Evolutionary conservation across 306 rosid genomes (phyloP).

Genomic region (Myrica gale): DNA sequence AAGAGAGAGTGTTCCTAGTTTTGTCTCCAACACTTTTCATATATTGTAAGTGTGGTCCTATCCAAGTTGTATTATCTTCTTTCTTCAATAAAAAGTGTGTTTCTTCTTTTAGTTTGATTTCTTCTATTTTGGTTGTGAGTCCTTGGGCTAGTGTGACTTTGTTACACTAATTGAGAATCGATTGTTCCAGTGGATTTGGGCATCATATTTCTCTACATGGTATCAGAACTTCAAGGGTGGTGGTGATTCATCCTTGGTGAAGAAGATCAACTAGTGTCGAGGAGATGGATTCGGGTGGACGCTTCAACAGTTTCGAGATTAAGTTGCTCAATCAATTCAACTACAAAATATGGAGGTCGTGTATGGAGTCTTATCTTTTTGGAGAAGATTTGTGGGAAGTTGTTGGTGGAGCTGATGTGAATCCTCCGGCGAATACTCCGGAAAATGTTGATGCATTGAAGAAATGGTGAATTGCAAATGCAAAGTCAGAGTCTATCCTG

Average conservation of each 20-base stretch:
- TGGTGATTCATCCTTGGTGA: neutral
- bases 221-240: too few species aligned
- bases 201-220: too few species aligned
- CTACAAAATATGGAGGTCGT: neutral
- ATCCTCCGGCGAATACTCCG: neutral
- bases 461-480: neutral
- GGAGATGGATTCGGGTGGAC: neutral
- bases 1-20: too few species aligned
- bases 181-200: too few species aligned
- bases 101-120: too few species aligned
- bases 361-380: neutral
- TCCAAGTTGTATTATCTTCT: too few species aligned
- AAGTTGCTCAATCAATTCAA: neutral
- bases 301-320: neutral
- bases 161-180: too few species aligned
- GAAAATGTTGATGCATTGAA: neutral
- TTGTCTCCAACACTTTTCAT: too few species aligned
- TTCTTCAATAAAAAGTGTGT: too few species aligned
- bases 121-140: too few species aligned
- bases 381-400: constrained; percentile 4
- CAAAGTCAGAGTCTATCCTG: neutral
- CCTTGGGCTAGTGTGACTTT: too few species aligned
- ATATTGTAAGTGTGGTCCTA: too few species aligned
- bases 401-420: neutral
- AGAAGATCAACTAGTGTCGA: neutral